Evolutionary conservation across 257 asterid genomes (phyloP).

Genomic region (Salvia splendens): DNA sequence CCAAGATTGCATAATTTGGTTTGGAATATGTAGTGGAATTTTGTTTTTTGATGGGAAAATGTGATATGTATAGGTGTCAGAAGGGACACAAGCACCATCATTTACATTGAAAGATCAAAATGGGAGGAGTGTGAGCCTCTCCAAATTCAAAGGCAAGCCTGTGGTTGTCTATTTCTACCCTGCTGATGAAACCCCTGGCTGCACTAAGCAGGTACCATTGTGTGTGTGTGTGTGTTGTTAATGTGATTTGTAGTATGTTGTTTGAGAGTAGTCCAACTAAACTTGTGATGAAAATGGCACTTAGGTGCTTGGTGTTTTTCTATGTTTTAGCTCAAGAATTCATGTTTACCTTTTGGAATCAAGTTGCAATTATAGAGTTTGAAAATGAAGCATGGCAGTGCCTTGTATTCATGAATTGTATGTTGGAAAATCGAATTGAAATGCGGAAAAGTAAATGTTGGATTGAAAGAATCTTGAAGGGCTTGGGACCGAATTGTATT

Average conservation of each 20-base stretch:
- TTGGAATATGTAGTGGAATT: not conserved
- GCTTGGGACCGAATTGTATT: no score
- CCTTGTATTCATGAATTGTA: not conserved
- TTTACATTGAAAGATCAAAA: constrained; percentile 91
- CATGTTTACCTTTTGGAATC: not conserved
- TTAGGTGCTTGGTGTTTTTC: not conserved
- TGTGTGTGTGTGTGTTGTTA: not conserved
- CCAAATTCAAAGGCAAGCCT: constrained; percentile 94
- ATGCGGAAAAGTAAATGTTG: no score
- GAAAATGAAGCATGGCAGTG: constrained; percentile 5
- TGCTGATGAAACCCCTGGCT: constrained; percentile 96
- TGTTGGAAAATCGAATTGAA: no score
- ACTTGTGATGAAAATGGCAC: not conserved
- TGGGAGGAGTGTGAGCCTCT: constrained; percentile 76
- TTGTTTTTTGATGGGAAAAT: not conserved
- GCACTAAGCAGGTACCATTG: constrained; percentile 81
- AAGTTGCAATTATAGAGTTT: not conserved
- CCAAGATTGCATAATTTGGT: constrained; percentile 10
- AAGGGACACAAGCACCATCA: constrained; percentile 72
- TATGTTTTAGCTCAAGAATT: not conserved
- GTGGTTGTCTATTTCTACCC: constrained; percentile 95
- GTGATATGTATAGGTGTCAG: constrained; percentile 53
- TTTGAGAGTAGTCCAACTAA: not conserved
- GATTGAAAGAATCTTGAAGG: no score
- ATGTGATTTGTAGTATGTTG: not conserved